These are phyloP conservation scores for Alternaria infectoria DNA, from an alignment of 2,329 filamentous ascomycete genomes.

Conservation along the genomic window DNA sequence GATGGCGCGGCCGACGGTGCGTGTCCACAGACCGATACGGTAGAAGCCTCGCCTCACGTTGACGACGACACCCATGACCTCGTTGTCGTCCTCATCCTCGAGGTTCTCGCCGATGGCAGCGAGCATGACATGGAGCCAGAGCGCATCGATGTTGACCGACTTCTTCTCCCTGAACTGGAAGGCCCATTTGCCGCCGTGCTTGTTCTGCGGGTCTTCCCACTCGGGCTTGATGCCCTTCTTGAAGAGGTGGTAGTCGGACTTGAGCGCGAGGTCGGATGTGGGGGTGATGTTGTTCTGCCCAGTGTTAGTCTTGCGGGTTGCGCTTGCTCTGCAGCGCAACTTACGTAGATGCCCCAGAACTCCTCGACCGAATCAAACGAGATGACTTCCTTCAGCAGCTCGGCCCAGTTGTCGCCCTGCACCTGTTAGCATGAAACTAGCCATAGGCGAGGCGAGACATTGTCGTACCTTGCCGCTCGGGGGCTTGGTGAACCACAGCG, in stretches of 20 bases:
- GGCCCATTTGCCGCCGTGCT: slow-evolving; percentile 98
- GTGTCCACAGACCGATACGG: slow-evolving; percentile 96
- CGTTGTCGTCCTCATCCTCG: slow-evolving; percentile 90
- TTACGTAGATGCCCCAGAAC: slow-evolving; percentile 99
- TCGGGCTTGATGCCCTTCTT: slow-evolving; percentile 96
- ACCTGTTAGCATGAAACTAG: slow-evolving; percentile 19
- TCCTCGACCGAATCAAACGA: slow-evolving; percentile 99
- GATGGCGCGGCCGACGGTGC: slow-evolving; percentile 85
- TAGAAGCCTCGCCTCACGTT: slow-evolving; percentile 99
- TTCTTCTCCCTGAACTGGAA: slow-evolving; percentile 98
- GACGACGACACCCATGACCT: slow-evolving; percentile 99
- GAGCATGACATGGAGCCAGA: slow-evolving; percentile 98
- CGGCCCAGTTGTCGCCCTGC: slow-evolving; percentile 97
- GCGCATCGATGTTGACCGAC: slow-evolving; percentile 85
- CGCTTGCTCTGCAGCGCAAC: slow-evolving; percentile 47
- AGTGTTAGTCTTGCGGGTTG: slow-evolving; percentile 17
- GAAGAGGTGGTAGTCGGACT: slow-evolving; percentile 99
- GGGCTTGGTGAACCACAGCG: slow-evolving; percentile 99
- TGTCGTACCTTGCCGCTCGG: slow-evolving; percentile 83
- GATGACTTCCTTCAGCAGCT: slow-evolving; percentile 96
- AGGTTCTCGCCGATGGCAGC: slow-evolving; percentile 96
- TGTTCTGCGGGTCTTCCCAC: slow-evolving; percentile 98
- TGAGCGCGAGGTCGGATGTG: slow-evolving; percentile 92
- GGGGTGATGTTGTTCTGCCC: slow-evolving; percentile 95
- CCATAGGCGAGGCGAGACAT: not conserved